A percentile compares a stretch with the other conserved stretches of the same genome.
Conservation (phyloP, 225 moss, liverwort and hornwort species). For the Marchantia polymorpha region DNA sequence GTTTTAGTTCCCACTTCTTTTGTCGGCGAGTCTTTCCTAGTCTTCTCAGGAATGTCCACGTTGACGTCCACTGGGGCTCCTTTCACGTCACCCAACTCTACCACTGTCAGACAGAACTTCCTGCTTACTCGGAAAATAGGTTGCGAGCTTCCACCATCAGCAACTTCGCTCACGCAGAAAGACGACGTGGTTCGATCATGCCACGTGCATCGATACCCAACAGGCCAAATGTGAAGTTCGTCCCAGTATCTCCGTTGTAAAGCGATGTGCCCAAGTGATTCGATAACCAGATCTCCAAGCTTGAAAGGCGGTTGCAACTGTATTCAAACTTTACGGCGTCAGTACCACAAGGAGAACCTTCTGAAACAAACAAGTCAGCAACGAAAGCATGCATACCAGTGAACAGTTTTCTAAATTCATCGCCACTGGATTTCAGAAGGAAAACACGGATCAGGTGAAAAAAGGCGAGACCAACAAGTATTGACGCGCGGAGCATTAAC, state of each 20-base stretch:
- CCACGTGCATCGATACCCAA: constrained; percentile 77
- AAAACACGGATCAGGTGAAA: no score
- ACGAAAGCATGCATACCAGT: no score
- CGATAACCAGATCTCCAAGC: constrained; percentile 55
- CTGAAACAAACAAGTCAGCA: no score
- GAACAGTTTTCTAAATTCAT: no score
- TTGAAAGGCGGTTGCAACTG: constrained; percentile 52
- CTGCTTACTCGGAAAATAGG: constrained; percentile 80
- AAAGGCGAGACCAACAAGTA: no score
- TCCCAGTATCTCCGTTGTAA: constrained; percentile 54
- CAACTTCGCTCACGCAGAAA: constrained; percentile 81
- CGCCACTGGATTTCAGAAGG: no score
- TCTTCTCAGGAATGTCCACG: neutral
- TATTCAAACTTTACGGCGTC: neutral
- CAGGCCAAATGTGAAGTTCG: constrained; percentile 67
- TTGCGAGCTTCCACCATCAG: constrained; percentile 59
- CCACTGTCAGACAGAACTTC: constrained; percentile 55
- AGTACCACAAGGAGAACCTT: neutral
- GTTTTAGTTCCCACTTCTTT: neutral
- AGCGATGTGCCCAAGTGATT: constrained; percentile 62
- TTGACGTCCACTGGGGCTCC: neutral
- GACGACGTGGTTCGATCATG: constrained; percentile 82
- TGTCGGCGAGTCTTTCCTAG: neutral
- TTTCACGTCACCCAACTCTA: neutral
- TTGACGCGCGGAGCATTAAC: no score